Evolutionary conservation across 192 early-diverging fungal species (phyloP), one percentile per base, ranked within the genome.

Genomic region (Umbelopsis isabellina): DNA sequence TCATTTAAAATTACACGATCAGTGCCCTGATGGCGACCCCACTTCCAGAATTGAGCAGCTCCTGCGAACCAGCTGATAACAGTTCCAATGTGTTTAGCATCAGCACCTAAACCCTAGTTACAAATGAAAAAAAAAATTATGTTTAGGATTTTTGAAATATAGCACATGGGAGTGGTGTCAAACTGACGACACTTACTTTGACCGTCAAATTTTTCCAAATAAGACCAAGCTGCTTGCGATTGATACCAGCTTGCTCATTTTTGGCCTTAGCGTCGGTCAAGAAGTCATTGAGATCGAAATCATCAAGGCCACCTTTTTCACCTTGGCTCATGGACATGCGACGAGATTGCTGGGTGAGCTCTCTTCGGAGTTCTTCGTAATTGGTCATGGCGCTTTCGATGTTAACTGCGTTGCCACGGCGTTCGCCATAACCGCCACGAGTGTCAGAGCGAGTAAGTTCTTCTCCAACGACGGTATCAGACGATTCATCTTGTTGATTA

Each of bases 1-100:
- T 78, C 74, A 47, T 83, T 70, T 13, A 93, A 74, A 51, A 95
- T 90, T n/a, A 74, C 83, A 66, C 67, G 71, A 41, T 75, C 76
- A 37, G 68, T 50, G 18, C 72, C 76, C 13, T 73, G 22, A 1
- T 67, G 44, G 46, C 69, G 53, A 58, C 47, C 72, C 72, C 76
- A 73, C 41, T 45, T 66, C 68, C 69, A 73, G 65, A 73, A 78
- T 18, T 53, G 30, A 18, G 15, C 46, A 61, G 41, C 35, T 20
- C 0, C 66, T 41, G 53, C 72, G 3, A 67, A 15, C 53, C 64
- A 52, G 46, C 50, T 74, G 27, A 46, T 45, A 35, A 73, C 73
- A 48, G 68, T 78, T 50, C 69, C 71, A 78, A 61, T 79, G 20
- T 49, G 75, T 64, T 69, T 82, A 49, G 68, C 74, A 58, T 72